Evolutionary conservation across 495 filamentous ascomycete species (phyloP).

Genomic region (Penicillium angulare): DNA sequence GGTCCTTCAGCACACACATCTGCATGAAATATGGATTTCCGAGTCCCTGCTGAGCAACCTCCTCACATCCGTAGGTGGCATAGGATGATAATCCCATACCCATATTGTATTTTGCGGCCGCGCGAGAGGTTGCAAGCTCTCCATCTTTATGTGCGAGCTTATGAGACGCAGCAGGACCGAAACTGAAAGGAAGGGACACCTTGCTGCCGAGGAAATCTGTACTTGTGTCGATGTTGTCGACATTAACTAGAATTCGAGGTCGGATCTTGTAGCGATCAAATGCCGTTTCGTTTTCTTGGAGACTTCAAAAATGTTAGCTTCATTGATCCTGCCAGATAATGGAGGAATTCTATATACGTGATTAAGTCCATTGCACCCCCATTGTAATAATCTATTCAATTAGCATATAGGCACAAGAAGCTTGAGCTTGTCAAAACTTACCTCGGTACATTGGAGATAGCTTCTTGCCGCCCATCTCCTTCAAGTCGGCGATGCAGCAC

Average conservation of each 20-base stretch:
- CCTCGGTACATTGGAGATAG: constrained; percentile 30
- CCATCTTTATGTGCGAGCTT: constrained; percentile 85
- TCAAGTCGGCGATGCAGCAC: constrained; percentile 34
- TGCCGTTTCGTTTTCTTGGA: constrained; percentile 52
- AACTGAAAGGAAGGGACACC: constrained; percentile 76
- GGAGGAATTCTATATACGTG: constrained; percentile 25
- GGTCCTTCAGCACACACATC: constrained; percentile 93
- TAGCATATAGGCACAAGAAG: background rate
- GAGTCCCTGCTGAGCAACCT: constrained; percentile 42
- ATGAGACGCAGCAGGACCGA: constrained; percentile 82
- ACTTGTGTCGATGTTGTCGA: constrained; percentile 48
- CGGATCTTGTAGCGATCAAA: constrained; percentile 54
- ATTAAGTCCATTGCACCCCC: constrained; percentile 44
- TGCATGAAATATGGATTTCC: constrained; percentile 58
- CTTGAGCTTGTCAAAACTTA: constrained; percentile 4
- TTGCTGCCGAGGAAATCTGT: constrained; percentile 45
- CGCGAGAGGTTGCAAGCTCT: constrained; percentile 75
- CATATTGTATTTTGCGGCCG: constrained; percentile 72
- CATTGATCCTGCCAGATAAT: background rate
- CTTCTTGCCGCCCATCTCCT: constrained; percentile 24
- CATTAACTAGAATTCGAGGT: constrained; percentile 54
- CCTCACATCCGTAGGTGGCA: constrained; percentile 50
- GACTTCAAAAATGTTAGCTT: constrained; percentile 16
- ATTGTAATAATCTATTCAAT: constrained; percentile 49
- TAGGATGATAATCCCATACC: constrained; percentile 56